Evolutionary conservation across 73 alveolate species (phyloP).

Genomic region (Paramecium sexaurelia): DNA sequence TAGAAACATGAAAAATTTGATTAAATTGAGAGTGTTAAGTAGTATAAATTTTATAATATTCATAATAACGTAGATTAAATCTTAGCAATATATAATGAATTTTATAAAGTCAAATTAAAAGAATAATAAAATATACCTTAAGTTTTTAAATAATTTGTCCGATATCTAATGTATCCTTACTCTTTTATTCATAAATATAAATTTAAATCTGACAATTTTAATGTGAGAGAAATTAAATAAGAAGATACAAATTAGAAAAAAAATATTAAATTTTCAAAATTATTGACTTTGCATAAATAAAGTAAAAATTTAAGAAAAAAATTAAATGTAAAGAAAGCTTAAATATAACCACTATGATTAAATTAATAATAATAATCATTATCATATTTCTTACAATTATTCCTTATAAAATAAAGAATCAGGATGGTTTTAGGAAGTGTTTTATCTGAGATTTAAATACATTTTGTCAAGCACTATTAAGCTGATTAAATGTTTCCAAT

Average conservation of each 20-base stretch:
- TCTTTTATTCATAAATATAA: slow-evolving; percentile 2
- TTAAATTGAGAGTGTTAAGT: neutral
- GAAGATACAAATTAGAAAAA: neutral
- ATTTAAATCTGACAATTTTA: neutral
- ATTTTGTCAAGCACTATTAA: slow-evolving; percentile 30
- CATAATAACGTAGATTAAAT: slow-evolving; percentile 3
- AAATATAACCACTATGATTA: slow-evolving; percentile 15
- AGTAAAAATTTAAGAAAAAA: slow-evolving; percentile 2
- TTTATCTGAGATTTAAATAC: slow-evolving; percentile 40
- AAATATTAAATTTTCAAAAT: neutral
- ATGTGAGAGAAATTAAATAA: neutral
- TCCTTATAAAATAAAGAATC: slow-evolving; percentile 61
- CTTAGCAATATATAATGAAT: neutral
- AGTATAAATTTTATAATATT: neutral
- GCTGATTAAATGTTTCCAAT: slow-evolving; percentile 54
- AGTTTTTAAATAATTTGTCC: neutral
- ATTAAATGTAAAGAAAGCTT: neutral
- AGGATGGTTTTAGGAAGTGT: slow-evolving; percentile 58
- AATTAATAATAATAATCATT: neutral
- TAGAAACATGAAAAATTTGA: neutral
- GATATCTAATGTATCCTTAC: slow-evolving; percentile 22
- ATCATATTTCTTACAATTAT: slow-evolving; percentile 11
- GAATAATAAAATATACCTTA: neutral
- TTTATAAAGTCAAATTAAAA: neutral
- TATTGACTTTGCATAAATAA: neutral